These are phyloP conservation scores for Penicillium verhagenii DNA, from an alignment of 495 filamentous ascomycete genomes.

Conservation along the genomic window DNA sequence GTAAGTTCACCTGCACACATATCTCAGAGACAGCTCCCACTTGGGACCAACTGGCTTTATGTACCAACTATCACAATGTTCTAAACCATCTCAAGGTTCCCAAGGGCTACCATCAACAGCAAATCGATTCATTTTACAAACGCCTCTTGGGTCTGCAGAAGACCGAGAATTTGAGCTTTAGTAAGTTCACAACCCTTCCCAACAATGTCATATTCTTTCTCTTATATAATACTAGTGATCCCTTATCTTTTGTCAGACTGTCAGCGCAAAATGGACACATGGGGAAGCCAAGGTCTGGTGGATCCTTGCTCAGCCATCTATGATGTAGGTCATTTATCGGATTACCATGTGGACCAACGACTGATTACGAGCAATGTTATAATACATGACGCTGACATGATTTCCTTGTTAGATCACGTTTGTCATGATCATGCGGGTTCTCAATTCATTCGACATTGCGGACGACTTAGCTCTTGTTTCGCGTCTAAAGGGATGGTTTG, in stretches of 20 bases:
- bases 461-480: neutral
- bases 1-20: neutral
- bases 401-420: neutral
- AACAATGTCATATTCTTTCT: neutral
- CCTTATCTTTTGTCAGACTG: slow-evolving; percentile 6
- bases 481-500: neutral
- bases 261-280: slow-evolving; percentile 1
- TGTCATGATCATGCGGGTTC: neutral
- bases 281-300: neutral
- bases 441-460: neutral
- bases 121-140: neutral
- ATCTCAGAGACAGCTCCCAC: no score
- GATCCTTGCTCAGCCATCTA: slow-evolving; percentile 10
- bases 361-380: no score
- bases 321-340: slow-evolving; percentile 1
- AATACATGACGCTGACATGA: neutral
- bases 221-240: slow-evolving; percentile 1
- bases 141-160: neutral
- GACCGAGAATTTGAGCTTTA: neutral
- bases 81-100: neutral
- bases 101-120: neutral
- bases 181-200: neutral
- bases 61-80: neutral
- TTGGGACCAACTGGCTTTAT: neutral
- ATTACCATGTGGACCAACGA: no score